A percentile compares a stretch with the other conserved stretches of the same genome.
Evolutionary conservation across 2,329 filamentous ascomycete species (phyloP).

Genomic region (Pleomassaria siparia): DNA sequence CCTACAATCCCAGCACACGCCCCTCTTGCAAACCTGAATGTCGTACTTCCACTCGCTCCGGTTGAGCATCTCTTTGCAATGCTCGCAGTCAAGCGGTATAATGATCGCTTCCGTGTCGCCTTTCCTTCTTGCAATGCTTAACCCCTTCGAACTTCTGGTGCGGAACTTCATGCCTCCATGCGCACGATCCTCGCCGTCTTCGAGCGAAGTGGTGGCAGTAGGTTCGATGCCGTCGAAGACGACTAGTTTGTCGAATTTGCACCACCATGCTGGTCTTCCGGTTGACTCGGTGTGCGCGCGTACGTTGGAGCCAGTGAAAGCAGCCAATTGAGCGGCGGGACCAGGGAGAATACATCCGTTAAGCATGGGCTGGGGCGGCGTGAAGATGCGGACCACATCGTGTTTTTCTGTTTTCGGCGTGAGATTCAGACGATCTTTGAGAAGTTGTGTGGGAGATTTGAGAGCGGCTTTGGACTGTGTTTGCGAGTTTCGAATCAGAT

Average conservation of each 20-base stretch:
- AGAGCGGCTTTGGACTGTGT: slow-evolving; percentile 31
- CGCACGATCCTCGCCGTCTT: neutral
- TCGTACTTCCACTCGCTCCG: slow-evolving; percentile 39
- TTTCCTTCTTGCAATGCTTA: slow-evolving; percentile 30
- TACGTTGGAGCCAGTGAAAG: slow-evolving; percentile 30
- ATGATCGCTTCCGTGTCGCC: slow-evolving; percentile 33
- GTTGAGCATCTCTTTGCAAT: slow-evolving; percentile 38
- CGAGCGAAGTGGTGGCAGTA: neutral
- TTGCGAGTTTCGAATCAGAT: slow-evolving; percentile 34
- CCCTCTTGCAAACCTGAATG: slow-evolving; percentile 33
- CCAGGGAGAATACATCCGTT: slow-evolving; percentile 35
- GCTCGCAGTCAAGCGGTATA: slow-evolving; percentile 33
- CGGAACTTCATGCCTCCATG: slow-evolving; percentile 16
- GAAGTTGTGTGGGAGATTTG: slow-evolving; percentile 34
- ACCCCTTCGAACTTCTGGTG: slow-evolving; percentile 33
- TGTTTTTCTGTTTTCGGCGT: slow-evolving; percentile 17
- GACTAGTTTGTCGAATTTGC: slow-evolving; percentile 37
- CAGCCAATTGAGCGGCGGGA: slow-evolving; percentile 20
- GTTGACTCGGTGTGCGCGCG: slow-evolving; percentile 27
- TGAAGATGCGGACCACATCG: slow-evolving; percentile 27
- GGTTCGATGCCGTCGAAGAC: slow-evolving; percentile 33
- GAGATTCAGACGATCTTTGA: slow-evolving; percentile 32
- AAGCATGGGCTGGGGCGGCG: slow-evolving; percentile 24
- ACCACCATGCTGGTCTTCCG: slow-evolving; percentile 37
- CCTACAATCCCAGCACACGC: slow-evolving; percentile 38